Percentiles rank a stretch among this genome's conserved stretches.
Conservation (phyloP, 2,329 filamentous ascomycete species). For the Ophiostoma ips region DNA sequence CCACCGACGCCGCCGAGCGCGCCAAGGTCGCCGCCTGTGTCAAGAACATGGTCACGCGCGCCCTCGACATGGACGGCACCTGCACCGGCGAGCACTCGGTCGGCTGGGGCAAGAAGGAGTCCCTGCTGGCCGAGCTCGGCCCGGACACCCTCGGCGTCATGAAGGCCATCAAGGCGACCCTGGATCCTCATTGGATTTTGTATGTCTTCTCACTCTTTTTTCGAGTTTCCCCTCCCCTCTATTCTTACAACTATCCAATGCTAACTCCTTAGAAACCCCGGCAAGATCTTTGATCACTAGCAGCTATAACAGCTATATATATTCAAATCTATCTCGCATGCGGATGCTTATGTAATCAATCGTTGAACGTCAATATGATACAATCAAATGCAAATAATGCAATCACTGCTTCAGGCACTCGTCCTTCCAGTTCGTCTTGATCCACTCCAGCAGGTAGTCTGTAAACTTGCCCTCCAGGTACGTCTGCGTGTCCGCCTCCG, state of each 20-base stretch:
- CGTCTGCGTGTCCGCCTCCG: slow-evolving; percentile 29
- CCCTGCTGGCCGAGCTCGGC: slow-evolving; percentile 65
- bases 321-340: too few species aligned
- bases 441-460: slow-evolving; percentile 42
- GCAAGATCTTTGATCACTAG: slow-evolving; percentile 69
- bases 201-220: too few species aligned
- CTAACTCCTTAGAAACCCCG: slow-evolving; percentile 46
- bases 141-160: slow-evolving; percentile 70
- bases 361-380: not conserved
- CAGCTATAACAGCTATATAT: not conserved
- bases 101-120: slow-evolving; percentile 75
- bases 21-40: slow-evolving; percentile 69
- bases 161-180: slow-evolving; percentile 65
- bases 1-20: slow-evolving; percentile 51
- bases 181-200: slow-evolving; percentile 80
- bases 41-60: slow-evolving; percentile 80
- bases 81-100: slow-evolving; percentile 83
- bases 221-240: not conserved
- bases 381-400: not conserved
- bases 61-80: slow-evolving; percentile 85
- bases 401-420: slow-evolving; percentile 24
- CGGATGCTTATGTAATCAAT: not conserved
- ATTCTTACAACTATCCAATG: not conserved
- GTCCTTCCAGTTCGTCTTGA: slow-evolving; percentile 39
- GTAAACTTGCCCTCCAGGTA: slow-evolving; percentile 44